These are phyloP conservation scores for Ustilago sp. DNA, from an alignment of 1,284 basidiomycete genomes.

Conservation along the genomic window DNA sequence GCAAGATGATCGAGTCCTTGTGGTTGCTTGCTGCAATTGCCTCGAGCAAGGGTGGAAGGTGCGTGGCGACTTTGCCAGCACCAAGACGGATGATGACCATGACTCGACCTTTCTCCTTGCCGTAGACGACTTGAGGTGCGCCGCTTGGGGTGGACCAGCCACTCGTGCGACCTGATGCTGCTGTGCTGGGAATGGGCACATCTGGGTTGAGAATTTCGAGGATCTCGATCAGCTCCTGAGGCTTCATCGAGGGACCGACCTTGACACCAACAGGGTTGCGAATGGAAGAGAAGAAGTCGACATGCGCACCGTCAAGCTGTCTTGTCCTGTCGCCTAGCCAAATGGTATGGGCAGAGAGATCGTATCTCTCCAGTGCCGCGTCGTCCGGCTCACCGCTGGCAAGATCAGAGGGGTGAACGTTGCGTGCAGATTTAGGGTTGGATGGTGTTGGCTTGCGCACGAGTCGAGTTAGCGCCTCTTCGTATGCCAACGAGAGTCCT, in stretches of 20 bases:
- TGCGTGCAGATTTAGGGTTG: conserved; percentile 31
- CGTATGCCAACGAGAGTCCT: conserved; percentile 91
- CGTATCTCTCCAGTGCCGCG: conserved; percentile 74
- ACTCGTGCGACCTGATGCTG: conserved; percentile 16
- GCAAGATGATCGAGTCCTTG: conserved; percentile 81
- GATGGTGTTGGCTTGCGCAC: conserved; percentile 40
- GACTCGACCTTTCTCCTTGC: conserved; percentile 80
- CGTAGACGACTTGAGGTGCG: conserved; percentile 29
- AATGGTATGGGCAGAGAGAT: conserved; percentile 90
- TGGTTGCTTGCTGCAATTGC: conserved; percentile 84
- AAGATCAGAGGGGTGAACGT: conserved; percentile 32
- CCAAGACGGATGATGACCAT: conserved; percentile 95
- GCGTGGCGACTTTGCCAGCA: conserved; percentile 77
- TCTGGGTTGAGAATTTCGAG: conserved; percentile 84
- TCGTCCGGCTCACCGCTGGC: conserved; percentile 36
- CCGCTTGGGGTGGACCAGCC: conserved; percentile 32
- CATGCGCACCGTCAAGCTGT: conserved; percentile 89
- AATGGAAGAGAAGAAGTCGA: conserved; percentile 83
- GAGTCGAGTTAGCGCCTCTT: conserved; percentile 87
- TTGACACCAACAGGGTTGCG: conserved; percentile 97
- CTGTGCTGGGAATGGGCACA: conserved; percentile 59
- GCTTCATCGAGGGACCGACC: conserved; percentile 87
- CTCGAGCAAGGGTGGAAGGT: conserved; percentile 84
- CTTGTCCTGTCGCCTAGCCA: conserved; percentile 99
- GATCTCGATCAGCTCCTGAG: conserved; percentile 82